These are phyloP conservation scores for Penicillium sp. DNA, from an alignment of 2,329 filamentous ascomycete species.

Conservation along the genomic window DNA sequence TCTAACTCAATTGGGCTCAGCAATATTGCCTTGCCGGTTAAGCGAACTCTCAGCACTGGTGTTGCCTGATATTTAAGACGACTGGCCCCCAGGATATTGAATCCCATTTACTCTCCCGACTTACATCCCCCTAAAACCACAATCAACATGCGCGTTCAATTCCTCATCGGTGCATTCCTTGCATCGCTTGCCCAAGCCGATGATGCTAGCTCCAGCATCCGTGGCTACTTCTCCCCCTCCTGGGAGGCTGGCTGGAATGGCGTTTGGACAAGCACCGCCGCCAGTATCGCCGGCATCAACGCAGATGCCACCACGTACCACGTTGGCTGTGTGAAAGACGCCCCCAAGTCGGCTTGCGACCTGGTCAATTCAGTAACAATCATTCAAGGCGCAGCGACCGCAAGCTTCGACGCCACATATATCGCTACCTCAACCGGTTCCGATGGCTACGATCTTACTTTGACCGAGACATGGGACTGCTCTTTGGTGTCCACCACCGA, in stretches of 20 bases:
- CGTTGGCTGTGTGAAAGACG: conserved; percentile 21
- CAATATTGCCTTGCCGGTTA: background rate
- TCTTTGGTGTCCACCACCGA: conserved; percentile 15
- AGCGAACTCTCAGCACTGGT: background rate
- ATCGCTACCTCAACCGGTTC: conserved; percentile 10
- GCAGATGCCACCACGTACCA: conserved; percentile 25
- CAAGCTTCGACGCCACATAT: conserved; percentile 21
- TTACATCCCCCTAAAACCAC: background rate
- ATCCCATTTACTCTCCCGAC: background rate
- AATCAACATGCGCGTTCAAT: conserved; percentile 7
- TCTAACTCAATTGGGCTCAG: background rate
- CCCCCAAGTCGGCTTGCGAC: conserved; percentile 26
- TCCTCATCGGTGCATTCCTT: conserved; percentile 9
- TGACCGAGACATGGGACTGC: conserved; percentile 20
- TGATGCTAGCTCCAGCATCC: conserved; percentile 9
- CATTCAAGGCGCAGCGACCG: conserved; percentile 25
- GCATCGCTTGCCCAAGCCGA: conserved; percentile 3
- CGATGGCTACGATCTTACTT: conserved; percentile 17
- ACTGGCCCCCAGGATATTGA: background rate
- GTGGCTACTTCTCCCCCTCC: conserved; percentile 13
- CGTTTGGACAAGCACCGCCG: conserved; percentile 21
- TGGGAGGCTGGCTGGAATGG: conserved; percentile 9
- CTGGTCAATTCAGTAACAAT: conserved; percentile 23
- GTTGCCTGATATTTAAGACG: background rate
- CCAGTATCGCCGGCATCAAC: conserved; percentile 25